phyloP scores from a whole-genome alignment of 768 basidiomycete genomes.

The Suillus variegatus region DNA sequence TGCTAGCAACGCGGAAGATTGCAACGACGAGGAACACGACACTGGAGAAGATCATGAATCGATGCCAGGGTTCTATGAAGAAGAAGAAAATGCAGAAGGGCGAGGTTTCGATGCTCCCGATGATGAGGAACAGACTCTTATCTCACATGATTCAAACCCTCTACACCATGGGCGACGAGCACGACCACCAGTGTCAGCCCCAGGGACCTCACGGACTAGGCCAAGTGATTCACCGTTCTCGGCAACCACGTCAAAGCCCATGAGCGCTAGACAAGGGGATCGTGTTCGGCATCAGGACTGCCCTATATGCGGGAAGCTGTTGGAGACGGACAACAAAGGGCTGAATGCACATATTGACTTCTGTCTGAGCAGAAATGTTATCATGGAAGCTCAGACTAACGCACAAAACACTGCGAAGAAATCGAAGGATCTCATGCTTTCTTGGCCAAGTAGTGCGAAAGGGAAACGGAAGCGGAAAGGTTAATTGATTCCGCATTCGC shows the following conservation, averaged over 20 bases:
- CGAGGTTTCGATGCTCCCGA: conserved; percentile 11
- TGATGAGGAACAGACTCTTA: conserved; percentile 10
- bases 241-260: conserved; percentile 4
- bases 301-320: conserved; percentile 66
- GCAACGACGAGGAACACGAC: conserved; percentile 27
- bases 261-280: conserved; percentile 5
- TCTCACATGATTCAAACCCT: conserved; percentile 16
- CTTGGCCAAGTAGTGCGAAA: conserved; percentile 2
- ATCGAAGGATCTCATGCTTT: not conserved
- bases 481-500: not conserved
- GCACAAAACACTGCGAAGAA: conserved; percentile 23
- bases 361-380: conserved; percentile 79
- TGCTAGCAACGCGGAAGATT: conserved; percentile 18
- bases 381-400: conserved; percentile 63
- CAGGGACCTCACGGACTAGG: conserved; percentile 20
- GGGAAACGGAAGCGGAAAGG: conserved; percentile 21
- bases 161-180: conserved; percentile 13
- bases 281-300: conserved; percentile 45
- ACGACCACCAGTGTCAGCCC: conserved; percentile 27
- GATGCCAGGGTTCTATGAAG: conserved; percentile 58
- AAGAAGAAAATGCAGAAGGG: conserved; percentile 37
- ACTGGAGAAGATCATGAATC: conserved; percentile 28
- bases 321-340: conserved; percentile 72
- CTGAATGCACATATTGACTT: conserved; percentile 90
- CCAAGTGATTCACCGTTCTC: conserved; percentile 5